A percentile compares a stretch with the other conserved stretches of the same genome.
phyloP scores from a whole-genome alignment of 2,329 filamentous ascomycete genomes.

The Atkinsonella texensis region DNA sequence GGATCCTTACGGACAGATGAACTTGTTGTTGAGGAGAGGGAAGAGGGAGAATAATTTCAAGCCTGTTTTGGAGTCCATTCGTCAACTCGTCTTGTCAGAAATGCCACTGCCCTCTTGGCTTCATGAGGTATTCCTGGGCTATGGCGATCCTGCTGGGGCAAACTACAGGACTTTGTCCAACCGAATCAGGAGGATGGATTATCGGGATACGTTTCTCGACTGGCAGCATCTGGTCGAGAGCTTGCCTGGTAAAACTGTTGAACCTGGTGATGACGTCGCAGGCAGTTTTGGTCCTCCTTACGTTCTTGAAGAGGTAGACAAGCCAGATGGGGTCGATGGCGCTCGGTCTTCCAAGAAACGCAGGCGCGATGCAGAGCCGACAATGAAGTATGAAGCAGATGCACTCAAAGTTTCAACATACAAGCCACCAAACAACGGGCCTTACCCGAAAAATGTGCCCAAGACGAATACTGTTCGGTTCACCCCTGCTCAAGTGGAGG shows the following conservation, averaged over 20 bases:
- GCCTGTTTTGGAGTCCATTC: conserved; percentile 82
- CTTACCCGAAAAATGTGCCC: conserved; percentile 74
- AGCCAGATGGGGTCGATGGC: conserved; percentile 35
- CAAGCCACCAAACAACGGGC: conserved; percentile 75
- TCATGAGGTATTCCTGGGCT: conserved; percentile 94
- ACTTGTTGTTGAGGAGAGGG: conserved; percentile 71
- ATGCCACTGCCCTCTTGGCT: conserved; percentile 83
- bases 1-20: conserved; percentile 74
- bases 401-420: conserved; percentile 80
- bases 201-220: conserved; percentile 86
- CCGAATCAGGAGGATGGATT: conserved; percentile 69
- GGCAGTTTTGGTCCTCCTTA: conserved; percentile 80
- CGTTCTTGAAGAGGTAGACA: conserved; percentile 57
- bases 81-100: conserved; percentile 71
- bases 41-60: conserved; percentile 96
- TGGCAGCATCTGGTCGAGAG: conserved; percentile 91
- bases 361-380: conserved; percentile 62
- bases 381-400: conserved; percentile 49
- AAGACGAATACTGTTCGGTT: conserved; percentile 78
- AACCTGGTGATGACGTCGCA: conserved; percentile 59
- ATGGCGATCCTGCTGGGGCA: conserved; percentile 82
- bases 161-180: conserved; percentile 75
- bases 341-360: conserved; percentile 71
- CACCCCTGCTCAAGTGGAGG: conserved; percentile 81
- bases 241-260: conserved; percentile 75